These are phyloP conservation scores for Musa troglodytarum DNA, from an alignment of 176 grass and related monocot genomes.

Conservation along the genomic window DNA sequence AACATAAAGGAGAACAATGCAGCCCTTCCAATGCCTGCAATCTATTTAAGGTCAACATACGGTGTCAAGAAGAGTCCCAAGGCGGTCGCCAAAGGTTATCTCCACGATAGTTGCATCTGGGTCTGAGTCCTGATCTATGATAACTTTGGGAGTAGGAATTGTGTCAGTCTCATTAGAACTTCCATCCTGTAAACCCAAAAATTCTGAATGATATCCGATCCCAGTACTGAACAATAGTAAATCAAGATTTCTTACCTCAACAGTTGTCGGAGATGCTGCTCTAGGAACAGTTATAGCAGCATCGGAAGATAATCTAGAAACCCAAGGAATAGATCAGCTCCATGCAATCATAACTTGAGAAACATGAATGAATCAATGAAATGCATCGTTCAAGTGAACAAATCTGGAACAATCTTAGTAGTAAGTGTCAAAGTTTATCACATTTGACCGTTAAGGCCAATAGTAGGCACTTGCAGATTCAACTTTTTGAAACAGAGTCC, in stretches of 20 bases:
- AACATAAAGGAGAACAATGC: background rate
- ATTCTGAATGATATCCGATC: slow-evolving; percentile 34
- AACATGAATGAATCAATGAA: background rate
- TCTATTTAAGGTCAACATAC: slow-evolving; percentile 29
- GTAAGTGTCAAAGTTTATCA: background rate
- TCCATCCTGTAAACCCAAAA: slow-evolving; percentile 65
- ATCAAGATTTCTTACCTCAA: slow-evolving; percentile 61
- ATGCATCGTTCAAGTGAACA: background rate
- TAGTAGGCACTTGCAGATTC: too few relatives aligned
- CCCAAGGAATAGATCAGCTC: background rate
- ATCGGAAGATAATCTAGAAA: slow-evolving; percentile 23
- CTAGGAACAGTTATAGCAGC: slow-evolving; percentile 49
- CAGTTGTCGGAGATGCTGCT: slow-evolving; percentile 48
- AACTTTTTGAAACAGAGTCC: background rate
- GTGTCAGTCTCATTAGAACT: slow-evolving; percentile 62
- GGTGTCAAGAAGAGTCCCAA: slow-evolving; percentile 95
- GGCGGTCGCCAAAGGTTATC: slow-evolving; percentile 90
- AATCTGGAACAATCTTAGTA: too few relatives aligned
- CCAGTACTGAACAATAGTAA: slow-evolving; percentile 18
- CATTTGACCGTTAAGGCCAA: background rate
- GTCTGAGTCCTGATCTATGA: slow-evolving; percentile 97
- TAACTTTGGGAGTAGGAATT: slow-evolving; percentile 87
- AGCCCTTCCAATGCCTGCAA: background rate
- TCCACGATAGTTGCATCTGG: slow-evolving; percentile 86
- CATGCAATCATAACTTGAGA: background rate